These are phyloP conservation scores for Cicer bijugum DNA, from an alignment of 306 rosid genomes.

Conservation along the genomic window DNA sequence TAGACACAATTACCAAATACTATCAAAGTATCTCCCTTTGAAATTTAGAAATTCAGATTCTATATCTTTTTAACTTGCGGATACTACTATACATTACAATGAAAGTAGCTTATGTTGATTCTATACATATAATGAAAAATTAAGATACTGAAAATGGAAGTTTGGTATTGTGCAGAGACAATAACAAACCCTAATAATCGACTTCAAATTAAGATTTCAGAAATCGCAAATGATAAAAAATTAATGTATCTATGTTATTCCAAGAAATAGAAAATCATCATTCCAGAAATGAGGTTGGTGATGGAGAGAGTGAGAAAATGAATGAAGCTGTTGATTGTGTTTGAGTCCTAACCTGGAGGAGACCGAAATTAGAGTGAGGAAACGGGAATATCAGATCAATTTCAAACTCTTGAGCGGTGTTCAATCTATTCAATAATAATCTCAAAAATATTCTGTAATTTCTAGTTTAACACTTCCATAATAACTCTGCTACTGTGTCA, in stretches of 20 bases:
- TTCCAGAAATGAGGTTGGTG: neutral
- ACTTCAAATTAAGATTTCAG: neutral
- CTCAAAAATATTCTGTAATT: too few species aligned
- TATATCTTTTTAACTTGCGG: neutral
- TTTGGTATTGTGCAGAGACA: neutral
- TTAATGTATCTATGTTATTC: neutral
- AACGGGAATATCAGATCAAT: too few species aligned
- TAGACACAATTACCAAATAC: neutral
- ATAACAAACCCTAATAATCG: neutral
- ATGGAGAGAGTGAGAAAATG: neutral
- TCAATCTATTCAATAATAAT: too few species aligned
- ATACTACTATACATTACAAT: neutral
- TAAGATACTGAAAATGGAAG: neutral
- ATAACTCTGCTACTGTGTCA: too few species aligned
- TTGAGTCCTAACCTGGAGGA: neutral
- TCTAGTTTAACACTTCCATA: too few species aligned
- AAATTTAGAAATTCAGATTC: neutral
- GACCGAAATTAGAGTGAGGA: neutral
- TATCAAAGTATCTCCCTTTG: neutral
- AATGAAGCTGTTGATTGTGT: neutral
- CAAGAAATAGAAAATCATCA: neutral
- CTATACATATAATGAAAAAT: neutral
- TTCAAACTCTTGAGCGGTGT: too few species aligned
- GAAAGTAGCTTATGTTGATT: neutral
- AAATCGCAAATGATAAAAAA: neutral